A percentile compares a stretch with the other conserved stretches of the same genome.
Conservation (phyloP, 495 filamentous ascomycete species). For the Penicillium cinerascens region DNA sequence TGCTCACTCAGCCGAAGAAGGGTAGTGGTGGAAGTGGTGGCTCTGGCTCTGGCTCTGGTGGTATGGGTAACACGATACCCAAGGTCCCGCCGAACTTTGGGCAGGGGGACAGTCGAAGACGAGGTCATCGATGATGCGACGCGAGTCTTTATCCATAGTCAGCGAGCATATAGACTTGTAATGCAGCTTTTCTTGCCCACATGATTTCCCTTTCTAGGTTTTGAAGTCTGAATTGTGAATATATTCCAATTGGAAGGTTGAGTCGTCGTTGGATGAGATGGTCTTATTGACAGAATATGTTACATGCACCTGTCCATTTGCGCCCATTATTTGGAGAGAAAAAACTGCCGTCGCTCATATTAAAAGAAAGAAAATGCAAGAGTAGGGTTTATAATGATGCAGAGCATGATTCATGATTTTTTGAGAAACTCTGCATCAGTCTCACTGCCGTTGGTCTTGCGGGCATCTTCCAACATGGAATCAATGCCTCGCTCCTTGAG, state of each 20-base stretch:
- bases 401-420: slow-evolving; percentile 22
- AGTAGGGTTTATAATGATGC: slow-evolving; percentile 4
- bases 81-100: slow-evolving; percentile 37
- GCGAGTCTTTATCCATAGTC: slow-evolving; percentile 8
- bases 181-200: background rate
- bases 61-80: slow-evolving; percentile 32
- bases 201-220: background rate
- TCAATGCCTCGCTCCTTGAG: slow-evolving; percentile 85
- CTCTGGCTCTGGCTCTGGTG: slow-evolving; percentile 25
- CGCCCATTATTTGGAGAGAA: background rate
- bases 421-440: slow-evolving; percentile 71
- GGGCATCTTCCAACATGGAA: slow-evolving; percentile 77
- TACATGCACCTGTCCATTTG: slow-evolving; percentile 2
- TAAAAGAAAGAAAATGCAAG: background rate
- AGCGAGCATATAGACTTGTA: slow-evolving; percentile 9
- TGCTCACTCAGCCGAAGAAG: slow-evolving; percentile 57
- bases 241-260: background rate
- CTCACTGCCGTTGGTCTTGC: slow-evolving; percentile 69
- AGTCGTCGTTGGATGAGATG: background rate
- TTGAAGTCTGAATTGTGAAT: background rate
- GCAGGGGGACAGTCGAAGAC: slow-evolving; percentile 34
- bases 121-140: slow-evolving; percentile 35
- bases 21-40: slow-evolving; percentile 23
- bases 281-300: background rate
- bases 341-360: background rate